phyloP scores from a whole-genome alignment of 2,329 filamentous ascomycete species.

The Penicillium sclerotiorum region DNA sequence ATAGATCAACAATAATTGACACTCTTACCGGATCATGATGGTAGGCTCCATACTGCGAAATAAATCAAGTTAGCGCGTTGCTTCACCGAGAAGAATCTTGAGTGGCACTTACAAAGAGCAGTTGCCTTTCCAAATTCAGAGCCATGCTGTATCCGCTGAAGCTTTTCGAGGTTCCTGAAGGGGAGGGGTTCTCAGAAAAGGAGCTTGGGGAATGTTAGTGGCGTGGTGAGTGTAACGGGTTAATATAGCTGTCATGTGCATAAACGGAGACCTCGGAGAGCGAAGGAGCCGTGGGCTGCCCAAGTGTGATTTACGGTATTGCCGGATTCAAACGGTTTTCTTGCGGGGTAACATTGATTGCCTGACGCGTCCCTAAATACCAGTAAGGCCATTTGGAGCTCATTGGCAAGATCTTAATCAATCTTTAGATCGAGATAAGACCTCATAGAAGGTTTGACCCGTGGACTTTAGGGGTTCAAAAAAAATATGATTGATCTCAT shows the following conservation, averaged over 20 bases:
- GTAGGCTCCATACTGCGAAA: slow-evolving; percentile 64
- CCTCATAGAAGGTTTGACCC: too few relatives aligned
- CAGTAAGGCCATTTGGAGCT: too few relatives aligned
- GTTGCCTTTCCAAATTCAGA: slow-evolving; percentile 67
- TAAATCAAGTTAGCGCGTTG: slow-evolving; percentile 19
- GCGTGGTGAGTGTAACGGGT: slow-evolving; percentile 9
- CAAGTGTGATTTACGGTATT: too few relatives aligned
- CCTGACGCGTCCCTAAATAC: too few relatives aligned
- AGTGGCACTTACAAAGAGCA: slow-evolving; percentile 59
- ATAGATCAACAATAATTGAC: background rate
- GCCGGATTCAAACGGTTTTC: slow-evolving; percentile 12
- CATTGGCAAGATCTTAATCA: slow-evolving; percentile 9
- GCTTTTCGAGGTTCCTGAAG: background rate
- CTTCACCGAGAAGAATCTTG: background rate
- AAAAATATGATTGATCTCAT: too few relatives aligned
- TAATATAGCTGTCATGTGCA: slow-evolving; percentile 15
- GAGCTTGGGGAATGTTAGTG: background rate
- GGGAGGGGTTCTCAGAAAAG: background rate
- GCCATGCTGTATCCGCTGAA: too few relatives aligned
- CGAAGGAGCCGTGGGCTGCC: too few relatives aligned
- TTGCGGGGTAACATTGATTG: background rate
- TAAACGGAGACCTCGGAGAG: slow-evolving; percentile 16
- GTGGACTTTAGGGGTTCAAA: too few relatives aligned
- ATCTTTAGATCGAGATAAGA: too few relatives aligned
- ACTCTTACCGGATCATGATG: slow-evolving; percentile 63